Conservation (phyloP, 1,284 basidiomycete genomes). For the Marasmius tenuissimus region DNA sequence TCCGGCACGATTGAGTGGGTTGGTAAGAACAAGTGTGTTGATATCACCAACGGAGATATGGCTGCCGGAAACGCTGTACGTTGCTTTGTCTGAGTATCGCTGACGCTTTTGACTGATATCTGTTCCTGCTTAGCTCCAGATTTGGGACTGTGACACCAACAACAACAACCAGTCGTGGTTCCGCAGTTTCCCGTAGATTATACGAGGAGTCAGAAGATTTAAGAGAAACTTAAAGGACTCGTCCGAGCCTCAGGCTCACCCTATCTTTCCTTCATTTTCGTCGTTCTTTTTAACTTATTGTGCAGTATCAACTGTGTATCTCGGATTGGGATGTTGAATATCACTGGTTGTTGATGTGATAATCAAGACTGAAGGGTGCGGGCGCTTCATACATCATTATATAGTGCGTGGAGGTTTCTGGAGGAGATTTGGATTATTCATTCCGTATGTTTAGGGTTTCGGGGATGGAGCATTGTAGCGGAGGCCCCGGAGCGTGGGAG, state of each 20-base stretch:
- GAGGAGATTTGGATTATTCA: conserved; percentile 9
- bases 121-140: neutral
- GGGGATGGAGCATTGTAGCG: conserved; percentile 18
- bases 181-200: too few species aligned
- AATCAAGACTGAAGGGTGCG: too few species aligned
- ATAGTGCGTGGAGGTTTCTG: neutral
- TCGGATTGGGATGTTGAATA: too few species aligned
- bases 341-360: too few species aligned
- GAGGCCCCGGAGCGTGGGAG: conserved; percentile 17
- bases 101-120: neutral
- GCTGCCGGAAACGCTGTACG: neutral
- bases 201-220: too few species aligned
- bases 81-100: neutral
- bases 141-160: neutral
- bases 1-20: neutral
- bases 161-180: neutral
- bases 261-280: too few species aligned
- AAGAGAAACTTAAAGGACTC: neutral
- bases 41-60: neutral
- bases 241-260: too few species aligned
- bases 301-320: too few species aligned
- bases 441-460: conserved; percentile 16
- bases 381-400: too few species aligned
- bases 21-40: neutral
- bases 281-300: too few species aligned